Percentiles rank a stretch among this genome's conserved stretches.
phyloP scores from a whole-genome alignment of 495 filamentous ascomycete genomes.

The Penicillium argentinense region DNA sequence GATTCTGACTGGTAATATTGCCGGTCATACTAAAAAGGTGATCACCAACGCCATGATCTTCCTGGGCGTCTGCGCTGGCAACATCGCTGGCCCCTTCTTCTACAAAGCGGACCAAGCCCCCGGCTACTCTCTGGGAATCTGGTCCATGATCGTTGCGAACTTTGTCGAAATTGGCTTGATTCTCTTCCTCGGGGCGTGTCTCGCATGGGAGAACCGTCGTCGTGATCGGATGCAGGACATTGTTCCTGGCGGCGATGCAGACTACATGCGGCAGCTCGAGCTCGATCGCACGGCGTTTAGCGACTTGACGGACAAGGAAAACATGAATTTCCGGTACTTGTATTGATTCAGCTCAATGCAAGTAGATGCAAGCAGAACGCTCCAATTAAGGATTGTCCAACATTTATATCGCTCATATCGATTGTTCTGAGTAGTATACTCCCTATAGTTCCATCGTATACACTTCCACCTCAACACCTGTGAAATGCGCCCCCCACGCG shows the following conservation, averaged over 20 bases:
- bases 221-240: constrained; percentile 39
- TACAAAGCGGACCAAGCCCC: constrained; percentile 50
- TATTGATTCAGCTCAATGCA: too few relatives aligned
- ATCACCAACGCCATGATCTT: constrained; percentile 54
- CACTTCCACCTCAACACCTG: too few relatives aligned
- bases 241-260: constrained; percentile 25
- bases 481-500: too few relatives aligned
- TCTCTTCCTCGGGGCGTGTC: constrained; percentile 31
- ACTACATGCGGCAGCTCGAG: constrained; percentile 25
- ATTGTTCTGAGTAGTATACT: too few relatives aligned
- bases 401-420: too few relatives aligned
- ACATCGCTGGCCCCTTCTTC: constrained; percentile 57
- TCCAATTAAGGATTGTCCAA: too few relatives aligned
- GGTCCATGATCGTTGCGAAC: constrained; percentile 55
- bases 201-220: constrained; percentile 50
- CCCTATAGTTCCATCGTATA: too few relatives aligned
- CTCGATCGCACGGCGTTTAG: constrained; percentile 52
- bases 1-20: constrained; percentile 53
- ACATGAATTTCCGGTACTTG: constrained; percentile 39
- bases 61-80: constrained; percentile 42
- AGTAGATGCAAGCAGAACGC: too few relatives aligned
- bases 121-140: constrained; percentile 52
- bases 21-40: constrained; percentile 59
- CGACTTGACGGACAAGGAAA: constrained; percentile 56
- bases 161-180: constrained; percentile 44